Conservation (phyloP, 2,329 filamentous ascomycete genomes). For the Colletotrichum costaricense region DNA sequence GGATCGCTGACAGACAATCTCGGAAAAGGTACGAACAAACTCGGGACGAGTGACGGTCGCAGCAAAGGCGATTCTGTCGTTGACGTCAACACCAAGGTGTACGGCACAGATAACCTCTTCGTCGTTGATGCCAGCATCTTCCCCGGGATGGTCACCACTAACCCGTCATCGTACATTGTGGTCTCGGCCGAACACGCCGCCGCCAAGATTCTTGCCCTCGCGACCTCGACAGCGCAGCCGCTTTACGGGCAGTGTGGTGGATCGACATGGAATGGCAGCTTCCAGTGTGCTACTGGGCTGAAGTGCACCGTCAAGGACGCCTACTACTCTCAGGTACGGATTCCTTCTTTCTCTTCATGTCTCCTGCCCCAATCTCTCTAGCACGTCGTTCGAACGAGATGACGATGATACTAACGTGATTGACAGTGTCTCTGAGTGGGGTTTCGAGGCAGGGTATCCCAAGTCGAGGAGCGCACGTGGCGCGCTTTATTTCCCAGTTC, state of each 20-base stretch:
- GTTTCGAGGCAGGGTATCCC: neutral
- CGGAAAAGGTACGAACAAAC: constrained; percentile 64
- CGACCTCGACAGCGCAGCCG: constrained; percentile 14
- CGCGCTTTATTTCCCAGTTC: neutral
- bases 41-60: constrained; percentile 68
- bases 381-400: neutral
- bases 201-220: constrained; percentile 36
- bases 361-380: neutral
- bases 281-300: constrained; percentile 36
- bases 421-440: constrained; percentile 14
- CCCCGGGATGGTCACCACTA: constrained; percentile 75
- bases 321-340: constrained; percentile 36
- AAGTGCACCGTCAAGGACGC: constrained; percentile 36
- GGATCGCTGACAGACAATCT: constrained; percentile 13
- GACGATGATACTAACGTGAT: constrained; percentile 1
- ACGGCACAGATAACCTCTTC: constrained; percentile 75
- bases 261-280: constrained; percentile 38
- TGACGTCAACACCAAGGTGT: constrained; percentile 72
- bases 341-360: too few species aligned
- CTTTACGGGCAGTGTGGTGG: constrained; percentile 39
- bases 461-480: constrained; percentile 6
- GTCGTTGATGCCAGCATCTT: constrained; percentile 77
- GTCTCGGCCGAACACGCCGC: constrained; percentile 72
- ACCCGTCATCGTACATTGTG: constrained; percentile 75
- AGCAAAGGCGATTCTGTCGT: constrained; percentile 68